Percentiles rank a stretch among this genome's conserved stretches.
These are phyloP conservation scores for Xylaria sp. DNA, from an alignment of 2,329 filamentous ascomycete species.

Conservation along the genomic window DNA sequence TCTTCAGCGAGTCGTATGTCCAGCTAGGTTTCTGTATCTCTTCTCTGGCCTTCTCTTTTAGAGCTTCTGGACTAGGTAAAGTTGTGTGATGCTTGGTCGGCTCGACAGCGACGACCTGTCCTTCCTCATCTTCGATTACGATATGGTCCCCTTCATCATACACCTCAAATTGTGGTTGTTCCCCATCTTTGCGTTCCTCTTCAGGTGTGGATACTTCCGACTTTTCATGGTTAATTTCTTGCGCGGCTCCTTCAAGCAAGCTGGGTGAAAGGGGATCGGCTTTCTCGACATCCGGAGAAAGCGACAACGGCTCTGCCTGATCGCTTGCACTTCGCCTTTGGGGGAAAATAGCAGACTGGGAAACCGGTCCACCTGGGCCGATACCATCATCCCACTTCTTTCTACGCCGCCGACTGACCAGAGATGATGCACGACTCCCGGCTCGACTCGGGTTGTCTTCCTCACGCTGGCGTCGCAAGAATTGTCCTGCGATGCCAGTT, in stretches of 20 bases:
- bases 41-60: conserved; percentile 49
- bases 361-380: conserved; percentile 86
- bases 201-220: conserved; percentile 42
- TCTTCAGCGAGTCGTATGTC: conserved; percentile 60
- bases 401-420: conserved; percentile 69
- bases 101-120: conserved; percentile 81
- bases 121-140: conserved; percentile 85
- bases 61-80: conserved; percentile 35
- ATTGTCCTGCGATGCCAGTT: conserved; percentile 76
- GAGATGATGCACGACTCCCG: conserved; percentile 68
- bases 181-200: conserved; percentile 35
- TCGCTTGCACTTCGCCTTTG: conserved; percentile 53
- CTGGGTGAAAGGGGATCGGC: conserved; percentile 32
- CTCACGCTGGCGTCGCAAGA: conserved; percentile 84
- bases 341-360: conserved; percentile 88
- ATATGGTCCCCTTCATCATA: conserved; percentile 84
- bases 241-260: conserved; percentile 36
- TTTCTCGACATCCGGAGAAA: conserved; percentile 42
- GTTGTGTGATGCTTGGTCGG: conserved; percentile 45
- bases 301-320: conserved; percentile 49
- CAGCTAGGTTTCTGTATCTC: conserved; percentile 53
- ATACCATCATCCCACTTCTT: conserved; percentile 77
- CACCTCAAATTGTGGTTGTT: conserved; percentile 64
- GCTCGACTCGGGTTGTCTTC: conserved; percentile 68
- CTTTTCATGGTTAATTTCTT: conserved; percentile 43